Percentiles rank a stretch among this genome's conserved stretches.
Evolutionary conservation across 2,329 filamentous ascomycete genomes (phyloP).

Genomic region (Colletotrichum sp.): DNA sequence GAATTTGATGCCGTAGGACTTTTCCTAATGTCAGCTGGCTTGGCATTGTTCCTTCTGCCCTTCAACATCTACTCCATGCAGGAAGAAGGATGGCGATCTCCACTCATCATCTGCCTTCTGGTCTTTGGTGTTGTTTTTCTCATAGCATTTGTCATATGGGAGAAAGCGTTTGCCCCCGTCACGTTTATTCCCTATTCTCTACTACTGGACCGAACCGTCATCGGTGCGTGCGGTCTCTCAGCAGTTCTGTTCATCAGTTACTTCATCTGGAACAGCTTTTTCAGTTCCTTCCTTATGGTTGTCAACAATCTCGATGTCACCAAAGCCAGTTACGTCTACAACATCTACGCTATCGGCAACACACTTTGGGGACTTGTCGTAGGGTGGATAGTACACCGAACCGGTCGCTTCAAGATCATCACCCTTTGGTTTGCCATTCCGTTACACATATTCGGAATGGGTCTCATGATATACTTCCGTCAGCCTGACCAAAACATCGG

Average conservation of each 20-base stretch:
- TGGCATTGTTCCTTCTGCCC: conserved; percentile 57
- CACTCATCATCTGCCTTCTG: conserved; percentile 50
- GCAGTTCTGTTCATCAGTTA: conserved; percentile 29
- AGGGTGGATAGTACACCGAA: neutral
- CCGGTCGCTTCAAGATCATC: neutral
- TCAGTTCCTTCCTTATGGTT: conserved; percentile 43
- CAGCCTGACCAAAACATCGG: neutral
- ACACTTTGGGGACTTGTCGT: neutral
- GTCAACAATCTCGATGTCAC: conserved; percentile 39
- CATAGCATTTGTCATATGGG: conserved; percentile 47
- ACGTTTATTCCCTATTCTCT: conserved; percentile 56
- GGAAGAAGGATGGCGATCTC: conserved; percentile 42
- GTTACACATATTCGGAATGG: neutral
- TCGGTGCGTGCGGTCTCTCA: conserved; percentile 26
- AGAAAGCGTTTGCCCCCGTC: conserved; percentile 56
- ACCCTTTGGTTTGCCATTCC: neutral
- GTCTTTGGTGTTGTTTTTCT: conserved; percentile 58
- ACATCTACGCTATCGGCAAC: conserved; percentile 40
- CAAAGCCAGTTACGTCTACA: conserved; percentile 32
- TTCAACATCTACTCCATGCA: conserved; percentile 43
- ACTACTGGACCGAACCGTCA: conserved; percentile 42
- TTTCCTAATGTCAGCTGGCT: conserved; percentile 54
- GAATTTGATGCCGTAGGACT: conserved; percentile 41
- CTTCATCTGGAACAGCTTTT: conserved; percentile 1
- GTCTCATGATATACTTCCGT: neutral